Evolutionary conservation across 106 monocot genomes (phyloP), one percentile per base, ranked within the genome.

Genomic region (Apostasia ramifera): DNA sequence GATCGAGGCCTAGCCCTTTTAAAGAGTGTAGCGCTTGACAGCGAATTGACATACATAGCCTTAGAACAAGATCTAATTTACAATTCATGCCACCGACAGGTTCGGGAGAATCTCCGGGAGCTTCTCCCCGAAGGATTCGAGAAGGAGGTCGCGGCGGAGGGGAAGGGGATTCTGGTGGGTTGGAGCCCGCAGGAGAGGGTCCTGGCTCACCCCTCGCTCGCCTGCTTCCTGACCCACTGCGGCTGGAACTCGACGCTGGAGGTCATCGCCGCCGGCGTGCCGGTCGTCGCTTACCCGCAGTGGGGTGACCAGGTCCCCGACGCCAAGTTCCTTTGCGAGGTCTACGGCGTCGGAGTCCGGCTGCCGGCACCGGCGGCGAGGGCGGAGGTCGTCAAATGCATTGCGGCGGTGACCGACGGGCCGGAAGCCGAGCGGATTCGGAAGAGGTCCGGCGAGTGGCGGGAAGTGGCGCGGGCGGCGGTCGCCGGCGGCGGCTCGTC

Each of bases 201-300:
- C 3, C 72, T 88, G 3, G 58, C 46, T 5, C 88, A 87, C 75
- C 12, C 43, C 1, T 11, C 88, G 0, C 66, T 80, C 1, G 87
- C 61, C 1, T 85, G 87, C 68, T 91, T 91, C 67, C 37, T 91
- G 44, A 83, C 86, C 40, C 89, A 89, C 80, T 89, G 89, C 68
- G 89, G 89, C 2, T 89, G 89, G 89, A 89, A 89, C 69, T 86
- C 90, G 12, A 81, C 84, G 52, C 72, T 85, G 10, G 88, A 92
- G 72, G 70, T 73, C 50, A 54, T 92, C 1, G 47, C 78, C n/a
- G 64, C 79, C 5, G 88, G 91, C 13, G 82, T 88, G 51, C 84
- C 88, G 63, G 79, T 85, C 41, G 44, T 89, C 13, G 76, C 79
- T 5, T 85, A 63, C 69, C 88, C 84, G 4, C 81, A 88, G 63